A percentile compares a stretch with the other conserved stretches of the same genome.
These are phyloP conservation scores for Botrytis elliptica DNA, from an alignment of 2,329 filamentous ascomycete species.

Conservation along the genomic window DNA sequence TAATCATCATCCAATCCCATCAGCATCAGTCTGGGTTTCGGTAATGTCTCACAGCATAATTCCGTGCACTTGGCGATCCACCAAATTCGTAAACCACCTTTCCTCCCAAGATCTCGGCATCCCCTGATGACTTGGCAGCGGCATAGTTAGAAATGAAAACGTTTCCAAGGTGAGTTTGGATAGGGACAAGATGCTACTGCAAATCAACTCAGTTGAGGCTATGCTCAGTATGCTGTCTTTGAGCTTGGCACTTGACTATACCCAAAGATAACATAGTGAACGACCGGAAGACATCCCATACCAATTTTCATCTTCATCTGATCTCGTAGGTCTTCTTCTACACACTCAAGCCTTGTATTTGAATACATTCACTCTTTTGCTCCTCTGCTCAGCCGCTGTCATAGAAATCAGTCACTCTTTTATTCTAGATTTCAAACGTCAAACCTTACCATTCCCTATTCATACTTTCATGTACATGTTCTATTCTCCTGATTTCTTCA, in stretches of 20 bases:
- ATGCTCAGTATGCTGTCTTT: conserved; percentile 1
- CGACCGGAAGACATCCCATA: background rate
- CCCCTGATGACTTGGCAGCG: conserved; percentile 12
- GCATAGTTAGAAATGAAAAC: conserved; percentile 13
- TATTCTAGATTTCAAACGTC: conserved; percentile 7
- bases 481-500: background rate
- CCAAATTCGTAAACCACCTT: conserved; percentile 15
- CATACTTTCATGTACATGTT: conserved; percentile 4
- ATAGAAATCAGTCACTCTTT: conserved; percentile 15
- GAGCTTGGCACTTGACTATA: conserved; percentile 5
- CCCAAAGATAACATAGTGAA: background rate
- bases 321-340: conserved; percentile 8
- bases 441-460: background rate
- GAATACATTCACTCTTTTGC: conserved; percentile 18
- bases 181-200: conserved; percentile 10
- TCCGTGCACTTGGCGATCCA: conserved; percentile 22
- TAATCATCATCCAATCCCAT: background rate
- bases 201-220: conserved; percentile 7
- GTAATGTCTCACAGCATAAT: conserved; percentile 18
- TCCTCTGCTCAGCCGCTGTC: background rate
- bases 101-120: conserved; percentile 22
- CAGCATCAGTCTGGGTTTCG: conserved; percentile 1
- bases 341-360: background rate
- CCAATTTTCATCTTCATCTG: conserved; percentile 7
- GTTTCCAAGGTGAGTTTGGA: background rate